Base-by-base conservation (phyloP, 192 early-diverging fungal genomes). In the Funneliformis geosporum region DNA sequence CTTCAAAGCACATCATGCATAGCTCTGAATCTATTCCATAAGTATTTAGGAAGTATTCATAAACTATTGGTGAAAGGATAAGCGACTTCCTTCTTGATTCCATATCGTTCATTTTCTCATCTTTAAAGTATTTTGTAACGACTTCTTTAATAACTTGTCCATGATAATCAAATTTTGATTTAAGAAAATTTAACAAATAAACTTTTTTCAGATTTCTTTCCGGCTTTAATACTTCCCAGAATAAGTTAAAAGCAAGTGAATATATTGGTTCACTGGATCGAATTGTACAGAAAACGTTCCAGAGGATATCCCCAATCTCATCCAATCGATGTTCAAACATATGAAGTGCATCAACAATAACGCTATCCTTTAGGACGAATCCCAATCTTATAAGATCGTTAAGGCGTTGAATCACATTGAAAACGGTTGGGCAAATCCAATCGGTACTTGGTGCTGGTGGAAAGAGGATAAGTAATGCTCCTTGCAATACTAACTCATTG, bases 401-500 rank as follows among this genome's bases (percentile, higher is more conserved):
- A 21, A 67, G 42, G 42, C 27, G 55, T 0, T 16, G 23, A 10
- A 60, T 38, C 1, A 76, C 75, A n/a, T n/a, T n/a, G n/a, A n/a
- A n/a, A n/a, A n/a, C n/a, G n/a, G n/a, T n/a, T 44, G 75, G 40
- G 10, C 39, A 18, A 11, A n/a, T n/a, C n/a, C 75, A 76, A 25
- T 47, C 43, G 16, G 42, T 4, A 0, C 9, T 3, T 25, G 62
- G 39, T 2, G 11, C 25, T 33, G 62, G 62, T 8, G 64, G 62
- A 47, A 66, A 77, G 4, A 77, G 39, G 8, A 28, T 77, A 5
- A 77, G n/a, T 8, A 78, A 10, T 5, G 62, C 39, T 1, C 76
- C 76, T 33, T 78, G 76, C 61, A 78, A 67, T 7, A 78, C 64
- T 4, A 78, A 47, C 1, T 67, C 76, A 39, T 78, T 77, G 7